Evolutionary conservation across 139 green algal genomes (phyloP).

Genomic region (Chlorella sp.): DNA sequence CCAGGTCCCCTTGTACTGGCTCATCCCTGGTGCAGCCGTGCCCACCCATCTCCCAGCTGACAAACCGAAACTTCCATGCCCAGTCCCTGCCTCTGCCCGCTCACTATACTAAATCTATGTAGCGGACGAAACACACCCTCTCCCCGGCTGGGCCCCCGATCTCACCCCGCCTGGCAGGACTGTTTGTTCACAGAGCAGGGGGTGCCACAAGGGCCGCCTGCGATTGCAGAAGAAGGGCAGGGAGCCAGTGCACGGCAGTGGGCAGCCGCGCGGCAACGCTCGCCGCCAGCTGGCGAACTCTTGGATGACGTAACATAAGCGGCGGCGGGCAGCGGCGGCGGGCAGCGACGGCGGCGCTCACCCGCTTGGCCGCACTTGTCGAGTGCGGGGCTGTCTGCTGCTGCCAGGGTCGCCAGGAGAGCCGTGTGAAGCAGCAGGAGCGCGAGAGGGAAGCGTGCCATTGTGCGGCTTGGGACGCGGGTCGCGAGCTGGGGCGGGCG

Average conservation of each 20-base stretch:
- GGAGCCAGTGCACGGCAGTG: neutral
- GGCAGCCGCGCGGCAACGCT: neutral
- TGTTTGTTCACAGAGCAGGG: neutral
- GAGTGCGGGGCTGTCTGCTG: neutral
- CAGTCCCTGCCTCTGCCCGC: too few relatives aligned
- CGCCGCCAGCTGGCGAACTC: neutral
- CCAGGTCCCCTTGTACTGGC: too few relatives aligned
- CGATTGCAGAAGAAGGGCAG: neutral
- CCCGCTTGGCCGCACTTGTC: neutral
- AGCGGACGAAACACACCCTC: too few relatives aligned
- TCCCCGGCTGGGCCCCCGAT: too few relatives aligned
- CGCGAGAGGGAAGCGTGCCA: too few relatives aligned
- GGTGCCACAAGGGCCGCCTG: neutral
- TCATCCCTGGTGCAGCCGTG: too few relatives aligned
- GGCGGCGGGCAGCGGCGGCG: too few relatives aligned
- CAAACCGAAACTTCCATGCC: neutral
- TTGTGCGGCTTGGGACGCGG: too few relatives aligned
- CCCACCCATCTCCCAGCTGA: neutral
- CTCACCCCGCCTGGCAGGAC: neutral
- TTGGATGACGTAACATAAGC: neutral
- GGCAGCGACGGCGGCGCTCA: neutral
- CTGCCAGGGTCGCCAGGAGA: too few relatives aligned
- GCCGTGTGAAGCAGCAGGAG: too few relatives aligned
- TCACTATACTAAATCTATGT: too few relatives aligned
- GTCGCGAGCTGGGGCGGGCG: too few relatives aligned